Base-by-base conservation (phyloP, 2,329 filamentous ascomycete genomes). In the Botryotinia globosa region DNA sequence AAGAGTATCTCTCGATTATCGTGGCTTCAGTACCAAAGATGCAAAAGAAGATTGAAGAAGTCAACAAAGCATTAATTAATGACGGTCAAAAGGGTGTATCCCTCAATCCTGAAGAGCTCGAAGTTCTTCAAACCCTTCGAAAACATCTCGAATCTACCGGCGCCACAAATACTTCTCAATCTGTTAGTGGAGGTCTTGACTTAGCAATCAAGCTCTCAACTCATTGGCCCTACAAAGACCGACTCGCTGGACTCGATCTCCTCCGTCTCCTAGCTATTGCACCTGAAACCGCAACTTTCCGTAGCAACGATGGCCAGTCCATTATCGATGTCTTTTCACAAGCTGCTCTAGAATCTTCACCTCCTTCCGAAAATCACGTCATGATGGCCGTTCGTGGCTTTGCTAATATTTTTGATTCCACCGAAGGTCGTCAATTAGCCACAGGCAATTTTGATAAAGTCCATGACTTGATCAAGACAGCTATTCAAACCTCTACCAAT, bases 371-470 rank as follows among this genome's bases (percentile, higher is more conserved):
- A 70, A 98, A 98, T 82, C 94, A 94, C 76, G 88, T 89, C 18
- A 97, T 98, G 91, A 92, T 99, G 85, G 90, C 91, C 0, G 85
- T 94, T 20, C 92, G 96, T 6, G 88, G 91, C 22, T 86, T 98
- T 66, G 91, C 90, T 44, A 99, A 99, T 77, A 84, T 98, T 12
- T 97, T 98, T 79, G 87, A 89, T 74, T 93, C 92, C 0, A 84
- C 88, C 0, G 86, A 91, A 72, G 96, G 96, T 25, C 89, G 92
- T 34, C 83, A 85, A 63, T 83, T 93, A 5, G 88, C 90, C 9
- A 86, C 88, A 20, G 83, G 83, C 32, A 84, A 85, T 61, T 88
- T 90, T 32, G 87, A 90, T 58, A 85, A 87, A 56, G 79, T 81
- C 37, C 77, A 80, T 51, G 54, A 18, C n/a, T 45, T 80, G 10